A percentile compares a stretch with the other conserved stretches of the same genome.
These are phyloP conservation scores for Coemansia sp. DNA, from an alignment of 192 early-diverging fungal genomes.

Conservation along the genomic window DNA sequence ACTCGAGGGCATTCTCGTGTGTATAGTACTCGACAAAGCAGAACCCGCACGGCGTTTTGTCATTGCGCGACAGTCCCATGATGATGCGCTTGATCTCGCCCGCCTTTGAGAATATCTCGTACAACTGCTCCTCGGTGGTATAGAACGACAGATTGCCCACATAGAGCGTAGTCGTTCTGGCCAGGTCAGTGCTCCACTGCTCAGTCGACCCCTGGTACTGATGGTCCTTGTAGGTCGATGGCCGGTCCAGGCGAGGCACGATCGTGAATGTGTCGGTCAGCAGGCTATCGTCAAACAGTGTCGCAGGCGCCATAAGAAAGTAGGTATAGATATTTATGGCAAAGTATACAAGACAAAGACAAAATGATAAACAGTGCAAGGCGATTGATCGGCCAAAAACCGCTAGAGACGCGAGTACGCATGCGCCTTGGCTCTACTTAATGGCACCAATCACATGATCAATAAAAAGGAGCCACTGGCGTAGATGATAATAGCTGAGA, in stretches of 20 bases:
- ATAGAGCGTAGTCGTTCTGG: constrained; percentile 79
- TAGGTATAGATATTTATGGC: not conserved
- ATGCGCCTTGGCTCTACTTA: not conserved
- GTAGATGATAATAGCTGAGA: not conserved
- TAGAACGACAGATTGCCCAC: constrained; percentile 97
- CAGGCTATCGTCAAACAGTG: constrained; percentile 23
- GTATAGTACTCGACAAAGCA: constrained; percentile 99
- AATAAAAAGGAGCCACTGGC: no score
- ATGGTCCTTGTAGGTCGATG: constrained; percentile 85
- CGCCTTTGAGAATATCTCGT: constrained; percentile 91
- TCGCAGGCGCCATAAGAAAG: constrained; percentile 8
- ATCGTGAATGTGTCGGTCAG: constrained; percentile 51
- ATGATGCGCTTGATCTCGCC: constrained; percentile 99
- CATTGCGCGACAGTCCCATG: constrained; percentile 92
- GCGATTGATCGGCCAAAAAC: not conserved
- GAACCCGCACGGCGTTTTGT: constrained; percentile 97
- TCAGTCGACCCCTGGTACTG: constrained; percentile 59
- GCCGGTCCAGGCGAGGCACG: constrained; percentile 67
- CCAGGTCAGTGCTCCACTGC: constrained; percentile 38
- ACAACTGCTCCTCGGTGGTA: constrained; percentile 98
- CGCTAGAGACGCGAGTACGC: not conserved
- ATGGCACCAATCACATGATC: not conserved
- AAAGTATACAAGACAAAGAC: constrained; percentile 3
- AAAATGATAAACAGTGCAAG: not conserved
- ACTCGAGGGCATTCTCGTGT: constrained; percentile 85